Percentiles rank a stretch among this genome's conserved stretches.
These are phyloP conservation scores for Termitomyces sp. DNA, from an alignment of 768 basidiomycete species.

Conservation along the genomic window DNA sequence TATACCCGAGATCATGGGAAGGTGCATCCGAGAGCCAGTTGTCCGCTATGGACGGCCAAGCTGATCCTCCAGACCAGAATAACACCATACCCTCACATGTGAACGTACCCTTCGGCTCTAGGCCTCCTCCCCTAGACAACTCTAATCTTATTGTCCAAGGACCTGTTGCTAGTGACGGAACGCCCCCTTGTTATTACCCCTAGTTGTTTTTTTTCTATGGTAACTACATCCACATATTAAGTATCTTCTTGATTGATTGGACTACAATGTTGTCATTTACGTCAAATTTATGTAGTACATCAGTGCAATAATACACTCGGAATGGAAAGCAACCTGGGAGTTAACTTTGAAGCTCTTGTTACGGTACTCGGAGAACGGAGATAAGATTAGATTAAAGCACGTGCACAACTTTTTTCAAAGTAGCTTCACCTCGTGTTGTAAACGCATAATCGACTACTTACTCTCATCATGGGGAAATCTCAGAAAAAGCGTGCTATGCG, in stretches of 20 bases:
- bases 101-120: not conserved
- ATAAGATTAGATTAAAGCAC: constrained; percentile 15
- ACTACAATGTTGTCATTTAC: constrained; percentile 6
- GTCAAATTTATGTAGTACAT: constrained; percentile 4
- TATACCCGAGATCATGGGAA: constrained; percentile 9
- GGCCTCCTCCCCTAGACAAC: not conserved
- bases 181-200: constrained; percentile 17
- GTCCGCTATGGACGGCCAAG: not conserved
- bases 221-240: constrained; percentile 2
- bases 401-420: constrained; percentile 9
- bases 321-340: no score
- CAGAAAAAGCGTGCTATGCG: constrained; percentile 85
- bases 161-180: constrained; percentile 19
- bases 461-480: constrained; percentile 81
- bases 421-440: not conserved
- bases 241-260: constrained; percentile 9
- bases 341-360: not conserved
- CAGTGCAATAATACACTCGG: constrained; percentile 1
- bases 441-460: not conserved
- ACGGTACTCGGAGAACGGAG: no score
- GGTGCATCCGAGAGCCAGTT: not conserved
- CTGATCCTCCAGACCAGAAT: not conserved
- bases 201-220: constrained; percentile 10
- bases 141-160: constrained; percentile 12
- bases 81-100: constrained; percentile 3